Percentiles rank a stretch among this genome's conserved stretches.
phyloP scores from a whole-genome alignment of 2,329 filamentous ascomycete species.

The Colletotrichum sp. region DNA sequence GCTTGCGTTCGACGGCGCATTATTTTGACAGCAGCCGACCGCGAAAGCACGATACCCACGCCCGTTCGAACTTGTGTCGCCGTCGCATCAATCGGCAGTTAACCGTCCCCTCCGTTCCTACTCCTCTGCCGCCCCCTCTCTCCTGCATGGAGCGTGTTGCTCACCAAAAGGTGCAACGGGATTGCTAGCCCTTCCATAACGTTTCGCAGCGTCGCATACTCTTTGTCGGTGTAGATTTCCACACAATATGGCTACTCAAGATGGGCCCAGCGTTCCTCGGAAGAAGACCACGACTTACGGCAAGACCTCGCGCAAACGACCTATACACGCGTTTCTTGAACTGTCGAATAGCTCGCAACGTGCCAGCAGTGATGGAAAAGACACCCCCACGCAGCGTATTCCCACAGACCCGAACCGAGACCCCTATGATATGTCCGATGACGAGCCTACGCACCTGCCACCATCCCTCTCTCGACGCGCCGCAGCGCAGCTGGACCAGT shows the following conservation, averaged over 20 bases:
- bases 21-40: not conserved
- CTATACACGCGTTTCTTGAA: conserved; percentile 17
- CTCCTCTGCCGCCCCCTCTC: not conserved
- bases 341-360: not conserved
- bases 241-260: conserved; percentile 15
- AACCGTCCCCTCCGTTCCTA: not conserved
- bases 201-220: not conserved
- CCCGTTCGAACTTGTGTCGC: not conserved
- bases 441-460: not conserved
- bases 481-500: not conserved
- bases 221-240: not conserved
- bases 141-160: not conserved
- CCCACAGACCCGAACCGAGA: not conserved
- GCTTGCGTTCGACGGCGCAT: not conserved
- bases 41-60: not conserved
- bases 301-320: conserved; percentile 21
- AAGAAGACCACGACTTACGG: conserved; percentile 22
- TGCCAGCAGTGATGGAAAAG: not conserved
- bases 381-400: not conserved
- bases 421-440: conserved; percentile 3
- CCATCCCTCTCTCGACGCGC: not conserved
- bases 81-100: not conserved
- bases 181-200: not conserved
- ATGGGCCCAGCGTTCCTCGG: conserved; percentile 6
- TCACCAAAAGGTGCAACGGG: not conserved